These are phyloP conservation scores for Elsinoe perseae DNA, from an alignment of 2,329 filamentous ascomycete genomes.

Conservation along the genomic window DNA sequence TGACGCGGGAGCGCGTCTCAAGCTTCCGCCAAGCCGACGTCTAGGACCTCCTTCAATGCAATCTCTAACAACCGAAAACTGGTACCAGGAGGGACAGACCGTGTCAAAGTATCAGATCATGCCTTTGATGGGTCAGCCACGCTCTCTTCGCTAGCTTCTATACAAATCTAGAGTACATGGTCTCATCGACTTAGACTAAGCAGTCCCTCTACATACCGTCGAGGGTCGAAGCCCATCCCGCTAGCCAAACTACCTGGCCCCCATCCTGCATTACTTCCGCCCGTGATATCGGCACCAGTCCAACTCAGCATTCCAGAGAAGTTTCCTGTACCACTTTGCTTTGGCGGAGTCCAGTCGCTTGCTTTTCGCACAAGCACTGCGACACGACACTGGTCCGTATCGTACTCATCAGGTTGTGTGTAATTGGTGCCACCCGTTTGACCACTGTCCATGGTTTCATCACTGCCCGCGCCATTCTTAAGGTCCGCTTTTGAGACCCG, in stretches of 20 bases:
- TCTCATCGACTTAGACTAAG: conserved; percentile 17
- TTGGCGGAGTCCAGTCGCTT: conserved; percentile 26
- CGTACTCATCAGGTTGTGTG: conserved; percentile 6
- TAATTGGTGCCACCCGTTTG: conserved; percentile 9
- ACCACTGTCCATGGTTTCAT: conserved; percentile 2
- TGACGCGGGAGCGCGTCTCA: background rate
- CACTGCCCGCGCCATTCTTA: conserved; percentile 8
- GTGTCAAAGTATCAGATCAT: background rate
- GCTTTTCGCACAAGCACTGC: conserved; percentile 38
- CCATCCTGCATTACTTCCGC: conserved; percentile 40
- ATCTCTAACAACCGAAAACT: background rate
- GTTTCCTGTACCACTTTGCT: conserved; percentile 20
- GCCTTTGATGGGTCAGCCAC: background rate
- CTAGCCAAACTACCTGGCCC: conserved; percentile 57
- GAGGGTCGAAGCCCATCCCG: conserved; percentile 69
- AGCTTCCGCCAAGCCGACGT: background rate
- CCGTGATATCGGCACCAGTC: conserved; percentile 28
- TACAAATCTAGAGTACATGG: background rate
- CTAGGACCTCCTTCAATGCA: background rate
- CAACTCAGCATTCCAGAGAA: conserved; percentile 28
- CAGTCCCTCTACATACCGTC: conserved; percentile 35
- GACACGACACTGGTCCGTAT: conserved; percentile 28
- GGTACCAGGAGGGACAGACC: background rate
- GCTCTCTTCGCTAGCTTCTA: background rate
- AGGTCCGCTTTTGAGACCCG: conserved; percentile 10